Base-by-base conservation (phyloP, 345 rosid species). In the Gossypium ekmanianum region DNA sequence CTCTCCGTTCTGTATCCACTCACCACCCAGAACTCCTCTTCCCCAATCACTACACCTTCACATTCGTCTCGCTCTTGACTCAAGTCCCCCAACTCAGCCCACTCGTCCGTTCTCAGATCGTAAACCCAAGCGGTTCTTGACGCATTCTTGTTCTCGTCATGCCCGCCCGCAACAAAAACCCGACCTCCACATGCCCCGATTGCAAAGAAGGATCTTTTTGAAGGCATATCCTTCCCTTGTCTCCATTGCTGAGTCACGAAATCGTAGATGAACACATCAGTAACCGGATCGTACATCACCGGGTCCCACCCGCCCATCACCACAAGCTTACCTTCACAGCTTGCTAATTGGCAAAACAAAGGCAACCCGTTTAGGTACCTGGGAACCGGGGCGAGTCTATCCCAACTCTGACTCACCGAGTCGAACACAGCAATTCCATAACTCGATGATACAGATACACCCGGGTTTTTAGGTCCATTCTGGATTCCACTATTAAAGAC, bases 261-360 rank as follows among this genome's bases (percentile, higher is more conserved):
- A 27, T 91, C 90, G 73, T 86, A 89, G 4, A 86, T 83, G 67
- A 83, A 87, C 26, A 91, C 90, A 48, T 81, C 83, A 12, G 79
- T 75, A 67, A 87, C 75, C n/a, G 88, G 89, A 34, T 83, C 83
- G 76, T 88, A 90, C 61, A 73, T 84, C 57, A 26, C 83, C 45
- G 89, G 93, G 71, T 91, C 85, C 93, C 96, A 91, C 18, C 90
- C 91, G 20, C 93, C 96, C 85, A 89, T 75, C 12, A 87, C 76
- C 29, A 86, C 83, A 16, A 91, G 84, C 83, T 83, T 81, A 70
- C 91, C 89, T 18, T 85, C 93, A 39, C 81, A 82, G 57, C 91
- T 78, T 3, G 85, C 84, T 71, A 89, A 26, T 71, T 85, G 89
- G 74, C 89, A 87, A 71, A 88, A 91, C 83, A 91, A 69, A 3